Evolutionary conservation across 129 eudicot species (phyloP), one percentile per base, ranked within the genome.

Genomic region (Erigeron canadensis): DNA sequence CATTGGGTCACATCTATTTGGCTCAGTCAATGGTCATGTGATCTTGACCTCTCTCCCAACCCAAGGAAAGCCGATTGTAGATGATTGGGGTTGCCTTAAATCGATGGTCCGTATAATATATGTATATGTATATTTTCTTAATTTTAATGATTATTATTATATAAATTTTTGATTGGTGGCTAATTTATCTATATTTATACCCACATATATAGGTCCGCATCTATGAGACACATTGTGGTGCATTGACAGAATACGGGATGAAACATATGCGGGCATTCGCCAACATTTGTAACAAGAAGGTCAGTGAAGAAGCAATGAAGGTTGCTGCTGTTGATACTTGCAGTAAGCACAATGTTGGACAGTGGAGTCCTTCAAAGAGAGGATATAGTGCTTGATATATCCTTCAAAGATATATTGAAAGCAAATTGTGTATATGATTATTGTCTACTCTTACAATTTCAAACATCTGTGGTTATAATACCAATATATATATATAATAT

Each of bases 61-160:
- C 43, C 77, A 75, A 71, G 84, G 80, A 11, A 62, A 61, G 42
- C 77, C 84, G 11, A 45, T 80, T 0, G 84, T 84, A 6, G 94
- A 94, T 69, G 97, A 94, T 16, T 94, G 99, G 99, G 90, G 74
- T n/a, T 94, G 99, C 69, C 77, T 90, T 37, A 94, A 94, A 81
- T 84, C 97, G 19, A 84, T 71, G 97, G 99, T n/a, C n/a, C n/a
- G n/a, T n/a, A n/a, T n/a, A n/a, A n/a, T n/a, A n/a, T n/a, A n/a
- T n/a, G n/a, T n/a, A n/a, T n/a, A n/a, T n/a, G n/a, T n/a, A n/a
- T n/a, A n/a, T n/a, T n/a, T n/a, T n/a, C n/a, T n/a, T n/a, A n/a
- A n/a, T n/a, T n/a, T n/a, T n/a, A n/a, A n/a, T n/a, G n/a, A n/a
- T n/a, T n/a, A n/a, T n/a, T n/a, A n/a, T n/a, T n/a, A n/a, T n/a